Percentiles rank a stretch among this genome's conserved stretches.
Evolutionary conservation across 2,329 filamentous ascomycete species (phyloP).

Genomic region (Fonsecaea erecta): DNA sequence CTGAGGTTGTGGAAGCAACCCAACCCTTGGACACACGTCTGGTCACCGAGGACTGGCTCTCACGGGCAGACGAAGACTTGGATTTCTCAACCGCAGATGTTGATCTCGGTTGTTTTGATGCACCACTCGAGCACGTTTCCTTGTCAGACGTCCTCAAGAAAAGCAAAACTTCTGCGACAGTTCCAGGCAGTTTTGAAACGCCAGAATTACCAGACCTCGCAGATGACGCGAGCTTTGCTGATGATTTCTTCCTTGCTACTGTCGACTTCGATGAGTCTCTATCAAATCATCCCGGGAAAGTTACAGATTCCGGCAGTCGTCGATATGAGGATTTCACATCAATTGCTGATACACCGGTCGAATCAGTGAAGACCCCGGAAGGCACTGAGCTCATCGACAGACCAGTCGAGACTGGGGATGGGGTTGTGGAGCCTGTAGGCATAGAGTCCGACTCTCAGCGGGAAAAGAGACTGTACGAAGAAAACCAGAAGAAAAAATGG

Average conservation of each 20-base stretch:
- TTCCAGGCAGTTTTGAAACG: conserved; percentile 11
- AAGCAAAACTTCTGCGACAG: conserved; percentile 3
- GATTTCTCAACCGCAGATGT: conserved; percentile 18
- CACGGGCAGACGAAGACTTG: background rate
- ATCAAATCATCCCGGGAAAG: background rate
- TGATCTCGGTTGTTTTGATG: conserved; percentile 24
- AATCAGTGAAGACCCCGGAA: conserved; percentile 9
- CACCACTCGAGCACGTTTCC: conserved; percentile 28
- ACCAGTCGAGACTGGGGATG: background rate
- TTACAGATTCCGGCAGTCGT: background rate
- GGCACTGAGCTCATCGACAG: background rate
- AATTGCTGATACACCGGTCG: background rate
- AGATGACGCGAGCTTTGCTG: background rate
- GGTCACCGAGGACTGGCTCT: background rate
- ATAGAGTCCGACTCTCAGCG: conserved; percentile 25
- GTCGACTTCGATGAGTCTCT: background rate
- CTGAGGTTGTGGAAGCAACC: background rate
- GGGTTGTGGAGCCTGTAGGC: background rate
- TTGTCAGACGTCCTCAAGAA: conserved; percentile 28
- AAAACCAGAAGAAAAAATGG: conserved; percentile 40
- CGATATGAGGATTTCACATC: background rate
- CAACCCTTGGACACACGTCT: background rate
- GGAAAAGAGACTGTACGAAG: conserved; percentile 26
- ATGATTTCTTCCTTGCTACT: background rate
- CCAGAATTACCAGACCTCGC: background rate